Conservation (phyloP, 495 filamentous ascomycete species). For the Recurvomyces mirabilis region DNA sequence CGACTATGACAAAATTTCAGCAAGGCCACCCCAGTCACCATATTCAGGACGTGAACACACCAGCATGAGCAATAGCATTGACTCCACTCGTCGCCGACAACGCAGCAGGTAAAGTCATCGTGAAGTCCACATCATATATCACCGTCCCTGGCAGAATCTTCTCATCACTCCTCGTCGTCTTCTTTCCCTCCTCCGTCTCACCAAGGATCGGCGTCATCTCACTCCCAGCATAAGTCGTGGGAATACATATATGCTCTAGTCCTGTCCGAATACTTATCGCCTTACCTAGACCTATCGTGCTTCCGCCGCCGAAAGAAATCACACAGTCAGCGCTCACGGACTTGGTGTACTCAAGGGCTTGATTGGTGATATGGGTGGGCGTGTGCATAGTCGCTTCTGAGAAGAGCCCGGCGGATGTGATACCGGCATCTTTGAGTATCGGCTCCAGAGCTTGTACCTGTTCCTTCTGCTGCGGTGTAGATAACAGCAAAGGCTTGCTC, state of each 20-base stretch:
- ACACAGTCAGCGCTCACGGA: constrained; percentile 41
- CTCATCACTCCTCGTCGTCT: constrained; percentile 53
- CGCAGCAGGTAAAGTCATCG: constrained; percentile 48
- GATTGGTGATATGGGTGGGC: constrained; percentile 50
- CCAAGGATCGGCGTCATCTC: constrained; percentile 61
- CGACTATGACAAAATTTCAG: constrained; percentile 32
- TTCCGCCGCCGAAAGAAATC: constrained; percentile 37
- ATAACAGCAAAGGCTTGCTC: constrained; percentile 47
- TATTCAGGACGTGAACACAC: constrained; percentile 24
- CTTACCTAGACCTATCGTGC: constrained; percentile 56
- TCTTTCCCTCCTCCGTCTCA: constrained; percentile 51
- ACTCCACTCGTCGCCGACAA: constrained; percentile 56
- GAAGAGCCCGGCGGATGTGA: constrained; percentile 46
- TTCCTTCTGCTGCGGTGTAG: constrained; percentile 43
- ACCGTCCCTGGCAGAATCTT: constrained; percentile 56
- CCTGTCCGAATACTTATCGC: constrained; percentile 55
- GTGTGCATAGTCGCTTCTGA: constrained; percentile 59
- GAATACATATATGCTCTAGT: constrained; percentile 53
- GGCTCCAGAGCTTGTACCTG: constrained; percentile 41
- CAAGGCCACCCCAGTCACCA: background rate
- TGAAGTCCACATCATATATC: constrained; percentile 60
- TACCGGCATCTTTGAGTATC: constrained; percentile 35
- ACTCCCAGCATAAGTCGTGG: constrained; percentile 59
- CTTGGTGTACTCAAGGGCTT: constrained; percentile 44
- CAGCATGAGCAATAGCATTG: constrained; percentile 59